Conservation (phyloP, 257 asterid species). For the Haberlea rhodopensis region DNA sequence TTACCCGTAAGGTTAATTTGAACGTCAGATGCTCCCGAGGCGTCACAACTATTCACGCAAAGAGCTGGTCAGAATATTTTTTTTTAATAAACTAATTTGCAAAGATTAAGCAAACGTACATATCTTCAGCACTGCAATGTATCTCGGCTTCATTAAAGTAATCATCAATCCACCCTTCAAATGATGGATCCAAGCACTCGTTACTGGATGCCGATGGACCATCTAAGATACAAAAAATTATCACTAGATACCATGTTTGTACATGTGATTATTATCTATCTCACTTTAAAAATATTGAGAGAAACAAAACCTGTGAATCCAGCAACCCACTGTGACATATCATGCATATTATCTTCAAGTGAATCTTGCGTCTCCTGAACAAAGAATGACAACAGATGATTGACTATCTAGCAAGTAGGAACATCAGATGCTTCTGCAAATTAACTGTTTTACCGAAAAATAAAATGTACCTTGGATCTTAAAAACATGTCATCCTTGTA, state of each 20-base stretch:
- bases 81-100: not conserved
- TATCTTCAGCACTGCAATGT: conserved; percentile 22
- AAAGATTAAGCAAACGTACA: not conserved
- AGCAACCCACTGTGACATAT: conserved; percentile 41
- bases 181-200: conserved; percentile 36
- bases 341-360: conserved; percentile 28
- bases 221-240: not conserved
- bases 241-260: not conserved
- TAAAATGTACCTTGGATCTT: conserved; percentile 61
- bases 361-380: conserved; percentile 37
- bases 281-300: not conserved
- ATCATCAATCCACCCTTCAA: conserved; percentile 40
- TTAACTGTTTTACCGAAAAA: not conserved
- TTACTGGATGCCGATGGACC: conserved; percentile 15
- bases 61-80: not conserved
- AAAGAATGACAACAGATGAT: conserved; percentile 7
- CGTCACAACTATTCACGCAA: not conserved
- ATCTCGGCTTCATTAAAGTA: conserved; percentile 38
- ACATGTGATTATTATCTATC: not conserved
- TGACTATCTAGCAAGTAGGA: not conserved
- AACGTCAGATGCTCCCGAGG: not conserved
- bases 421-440: conserved; percentile 1
- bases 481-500: conserved; percentile 52
- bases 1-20: not conserved
- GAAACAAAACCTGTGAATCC: conserved; percentile 41